These are phyloP conservation scores for Tolypocladium tundrense DNA, from an alignment of 2,329 filamentous ascomycete genomes.

Conservation along the genomic window DNA sequence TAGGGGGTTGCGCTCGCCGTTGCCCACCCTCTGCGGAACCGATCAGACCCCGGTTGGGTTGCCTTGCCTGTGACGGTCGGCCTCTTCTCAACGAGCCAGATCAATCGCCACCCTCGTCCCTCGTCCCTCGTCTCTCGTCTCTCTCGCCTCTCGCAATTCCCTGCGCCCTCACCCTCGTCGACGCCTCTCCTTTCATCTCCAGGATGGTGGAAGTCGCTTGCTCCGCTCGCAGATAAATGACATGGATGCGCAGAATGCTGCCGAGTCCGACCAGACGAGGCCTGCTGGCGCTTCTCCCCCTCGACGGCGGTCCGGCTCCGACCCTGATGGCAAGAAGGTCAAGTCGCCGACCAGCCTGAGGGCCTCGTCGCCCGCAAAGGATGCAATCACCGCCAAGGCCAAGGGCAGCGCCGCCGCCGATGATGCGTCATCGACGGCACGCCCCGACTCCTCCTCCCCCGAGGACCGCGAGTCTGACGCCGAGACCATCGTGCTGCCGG, in stretches of 20 bases:
- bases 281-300: conserved; percentile 39
- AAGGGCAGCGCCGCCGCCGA: conserved; percentile 1
- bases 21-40: background rate
- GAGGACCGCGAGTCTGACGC: conserved; percentile 58
- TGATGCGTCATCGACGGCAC: conserved; percentile 4
- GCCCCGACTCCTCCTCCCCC: conserved; percentile 28
- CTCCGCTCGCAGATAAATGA: conserved; percentile 46
- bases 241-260: conserved; percentile 61
- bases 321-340: conserved; percentile 11
- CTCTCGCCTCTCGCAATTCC: background rate
- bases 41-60: background rate
- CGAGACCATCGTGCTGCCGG: conserved; percentile 59
- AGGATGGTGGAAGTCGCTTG: conserved; percentile 49
- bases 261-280: conserved; percentile 52
- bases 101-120: conserved; percentile 1
- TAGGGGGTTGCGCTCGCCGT: conserved; percentile 1
- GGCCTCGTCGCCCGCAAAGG: conserved; percentile 6
- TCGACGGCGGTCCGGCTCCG: conserved; percentile 25
- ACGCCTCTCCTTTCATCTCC: conserved; percentile 21
- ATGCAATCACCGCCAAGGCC: conserved; percentile 1
- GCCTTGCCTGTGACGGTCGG: background rate
- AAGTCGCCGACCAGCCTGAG: conserved; percentile 5
- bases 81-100: background rate
- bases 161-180: conserved; percentile 5
- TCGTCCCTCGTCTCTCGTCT: background rate